A percentile compares a stretch with the other conserved stretches of the same genome.
phyloP scores from a whole-genome alignment of 345 rosid species.

The Citropsis articulata region DNA sequence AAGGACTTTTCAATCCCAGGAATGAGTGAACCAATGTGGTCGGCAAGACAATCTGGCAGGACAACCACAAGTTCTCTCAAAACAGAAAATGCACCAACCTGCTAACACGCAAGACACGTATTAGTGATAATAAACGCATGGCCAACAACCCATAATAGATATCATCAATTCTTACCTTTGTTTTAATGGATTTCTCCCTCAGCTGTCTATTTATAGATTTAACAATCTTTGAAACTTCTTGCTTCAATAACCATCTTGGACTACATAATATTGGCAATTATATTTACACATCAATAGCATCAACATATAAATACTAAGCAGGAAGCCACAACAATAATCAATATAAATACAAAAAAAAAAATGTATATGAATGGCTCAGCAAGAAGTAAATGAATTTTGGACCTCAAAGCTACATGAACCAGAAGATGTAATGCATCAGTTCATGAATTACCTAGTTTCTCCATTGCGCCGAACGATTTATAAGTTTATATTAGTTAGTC shows the following conservation, averaged over 20 bases:
- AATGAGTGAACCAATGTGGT: slow-evolving; percentile 93
- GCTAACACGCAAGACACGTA: slow-evolving; percentile 23
- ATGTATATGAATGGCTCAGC: background rate
- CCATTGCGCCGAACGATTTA: background rate
- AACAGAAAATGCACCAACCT: slow-evolving; percentile 99
- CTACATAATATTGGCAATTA: slow-evolving; percentile 42
- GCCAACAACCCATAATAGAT: slow-evolving; percentile 1
- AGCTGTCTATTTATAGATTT: slow-evolving; percentile 91
- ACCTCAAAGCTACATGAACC: background rate
- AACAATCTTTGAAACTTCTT: slow-evolving; percentile 94
- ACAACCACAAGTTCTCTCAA: slow-evolving; percentile 96
- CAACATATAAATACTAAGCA: background rate
- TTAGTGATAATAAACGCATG: slow-evolving; percentile 1
- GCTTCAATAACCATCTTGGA: slow-evolving; percentile 91
- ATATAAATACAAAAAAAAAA: background rate
- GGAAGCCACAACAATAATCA: slow-evolving; percentile 9
- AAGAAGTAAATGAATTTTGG: background rate
- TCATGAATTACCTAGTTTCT: background rate
- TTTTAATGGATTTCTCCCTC: slow-evolving; percentile 95
- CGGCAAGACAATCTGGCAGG: slow-evolving; percentile 95
- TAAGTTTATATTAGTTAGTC: background rate
- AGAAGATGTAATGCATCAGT: background rate
- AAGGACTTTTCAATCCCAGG: slow-evolving; percentile 97
- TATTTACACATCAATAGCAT: slow-evolving; percentile 7
- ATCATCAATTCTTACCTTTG: slow-evolving; percentile 57